Base-by-base conservation (phyloP, 1,139 yeast species). In the Insectozyma bohioensis region DNA sequence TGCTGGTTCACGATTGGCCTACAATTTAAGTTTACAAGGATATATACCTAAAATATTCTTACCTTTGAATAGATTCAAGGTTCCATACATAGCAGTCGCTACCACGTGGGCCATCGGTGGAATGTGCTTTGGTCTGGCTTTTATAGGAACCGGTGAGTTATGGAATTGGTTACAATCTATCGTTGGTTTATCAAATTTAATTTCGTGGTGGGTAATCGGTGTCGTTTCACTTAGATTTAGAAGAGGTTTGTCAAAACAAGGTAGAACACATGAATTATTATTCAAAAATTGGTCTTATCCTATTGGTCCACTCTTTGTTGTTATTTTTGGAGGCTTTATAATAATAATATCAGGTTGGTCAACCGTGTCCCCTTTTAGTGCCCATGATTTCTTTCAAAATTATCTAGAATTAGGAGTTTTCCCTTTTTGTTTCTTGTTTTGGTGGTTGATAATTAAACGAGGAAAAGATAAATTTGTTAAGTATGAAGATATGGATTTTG, bases 401-500 rank as follows among this genome's bases (percentile, higher is more conserved):
- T 66, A 66, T 40, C 47, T 66, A 31, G 72, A 65, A 39, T 51
- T 66, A 31, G 61, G 58, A 3, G 61, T 66, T 5, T 65, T 67
- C 53, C 72, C 71, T 17, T 30, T 52, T 6, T 48, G 60, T 16
- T 66, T 62, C 43, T 13, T 57, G 4, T 37, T 58, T 30, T 66
- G 72, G 72, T 66, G 71, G 71, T 75, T 80, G 74, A 46, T 66
- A 28, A 61, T 57, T 35, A 71, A 59, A 41, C 61, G 67, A 34
- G 64, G 66, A 4, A 57, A 58, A 35, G 82, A 79, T 37, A 61
- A 57, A 37, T 70, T 74, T 47, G 68, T 73, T 8, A 63, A 58
- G 31, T 52, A 58, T 5, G 67, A 63, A 35, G 80, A 77, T 14
- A 78, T 79, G 81, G 85, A 80, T 49, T 74, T 79, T 33, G 81